Percentiles rank a stretch among this genome's conserved stretches.
Conservation (phyloP, 1,284 basidiomycete genomes). For the Taiwanofungus camphoratus region DNA sequence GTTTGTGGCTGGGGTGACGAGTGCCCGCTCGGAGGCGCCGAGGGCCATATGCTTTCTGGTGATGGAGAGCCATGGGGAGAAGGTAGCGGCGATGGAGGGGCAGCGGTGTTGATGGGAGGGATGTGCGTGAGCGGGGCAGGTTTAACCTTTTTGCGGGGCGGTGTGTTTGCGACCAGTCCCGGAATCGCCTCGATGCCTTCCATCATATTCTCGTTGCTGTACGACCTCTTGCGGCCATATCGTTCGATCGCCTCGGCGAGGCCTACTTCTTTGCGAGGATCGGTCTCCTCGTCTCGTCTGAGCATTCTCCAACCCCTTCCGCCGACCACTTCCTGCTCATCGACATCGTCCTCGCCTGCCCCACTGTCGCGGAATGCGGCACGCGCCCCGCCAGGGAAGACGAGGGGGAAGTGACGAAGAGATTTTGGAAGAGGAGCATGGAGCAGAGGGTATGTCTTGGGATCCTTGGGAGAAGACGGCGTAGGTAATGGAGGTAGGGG, state of each 20-base stretch:
- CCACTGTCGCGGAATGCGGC: conserved; percentile 72
- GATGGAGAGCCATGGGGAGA: conserved; percentile 78
- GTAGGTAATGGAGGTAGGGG: conserved; percentile 63
- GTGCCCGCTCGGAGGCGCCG: conserved; percentile 67
- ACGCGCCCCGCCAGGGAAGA: conserved; percentile 71
- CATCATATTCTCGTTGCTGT: conserved; percentile 66
- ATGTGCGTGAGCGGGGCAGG: conserved; percentile 50
- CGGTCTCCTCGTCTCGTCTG: conserved; percentile 51
- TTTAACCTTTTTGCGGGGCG: conserved; percentile 74
- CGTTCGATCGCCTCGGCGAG: conserved; percentile 75
- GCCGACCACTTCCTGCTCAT: conserved; percentile 60
- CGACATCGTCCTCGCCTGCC: conserved; percentile 56
- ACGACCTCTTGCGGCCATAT: conserved; percentile 73
- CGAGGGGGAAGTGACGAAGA: conserved; percentile 65
- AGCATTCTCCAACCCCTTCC: conserved; percentile 73
- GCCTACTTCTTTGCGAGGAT: conserved; percentile 48
- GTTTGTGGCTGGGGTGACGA: conserved; percentile 62
- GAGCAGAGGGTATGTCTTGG: conserved; percentile 70
- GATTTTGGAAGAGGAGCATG: conserved; percentile 65
- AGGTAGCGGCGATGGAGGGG: conserved; percentile 75
- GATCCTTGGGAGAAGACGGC: conserved; percentile 66
- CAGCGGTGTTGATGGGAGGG: conserved; percentile 58
- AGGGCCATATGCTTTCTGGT: conserved; percentile 68
- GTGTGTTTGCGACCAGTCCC: conserved; percentile 42
- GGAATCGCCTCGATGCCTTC: conserved; percentile 64